A percentile compares a stretch with the other conserved stretches of the same genome.
These are phyloP conservation scores for Pancytospora philotis DNA, from an alignment of 371 early-diverging fungal species.

Conservation along the genomic window DNA sequence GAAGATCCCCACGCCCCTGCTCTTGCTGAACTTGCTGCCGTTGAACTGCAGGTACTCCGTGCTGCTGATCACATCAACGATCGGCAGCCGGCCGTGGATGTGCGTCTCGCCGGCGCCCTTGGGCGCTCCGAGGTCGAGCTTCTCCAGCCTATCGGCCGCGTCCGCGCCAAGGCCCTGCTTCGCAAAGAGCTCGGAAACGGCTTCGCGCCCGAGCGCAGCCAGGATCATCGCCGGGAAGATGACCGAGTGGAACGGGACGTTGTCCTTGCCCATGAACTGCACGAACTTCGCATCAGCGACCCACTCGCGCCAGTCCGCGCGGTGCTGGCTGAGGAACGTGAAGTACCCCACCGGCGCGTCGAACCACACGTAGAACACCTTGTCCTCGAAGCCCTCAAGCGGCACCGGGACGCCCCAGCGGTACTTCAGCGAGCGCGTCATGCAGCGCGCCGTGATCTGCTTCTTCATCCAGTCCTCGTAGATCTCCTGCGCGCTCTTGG, in stretches of 20 bases:
- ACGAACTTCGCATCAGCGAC: conserved; percentile 82
- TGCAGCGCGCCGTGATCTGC: conserved; percentile 85
- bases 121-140: not conserved
- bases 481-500: conserved; percentile 74
- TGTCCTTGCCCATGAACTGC: conserved; percentile 99
- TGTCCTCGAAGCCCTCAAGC: conserved; percentile 69
- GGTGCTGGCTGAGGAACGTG: conserved; percentile 44
- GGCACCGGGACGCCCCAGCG: conserved; percentile 96
- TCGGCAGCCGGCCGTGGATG: conserved; percentile 57
- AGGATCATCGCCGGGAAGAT: conserved; percentile 84
- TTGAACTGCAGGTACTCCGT: conserved; percentile 98
- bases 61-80: conserved; percentile 78
- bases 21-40: conserved; percentile 90
- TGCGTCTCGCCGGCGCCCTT: not conserved
- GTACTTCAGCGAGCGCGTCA: conserved; percentile 86
- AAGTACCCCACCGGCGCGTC: conserved; percentile 86
- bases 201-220: conserved; percentile 74
- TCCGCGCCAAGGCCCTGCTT: not conserved
- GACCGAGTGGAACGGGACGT: conserved; percentile 97
- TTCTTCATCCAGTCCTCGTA: conserved; percentile 88
- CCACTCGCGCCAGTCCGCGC: conserved; percentile 62
- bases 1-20: conserved; percentile 89
- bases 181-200: conserved; percentile 65
- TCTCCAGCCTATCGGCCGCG: not conserved
- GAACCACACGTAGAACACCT: conserved; percentile 99